Percentiles rank a stretch among this genome's conserved stretches.
These are phyloP conservation scores for Podospora pseudocomata DNA, from an alignment of 495 filamentous ascomycete species.

Conservation along the genomic window DNA sequence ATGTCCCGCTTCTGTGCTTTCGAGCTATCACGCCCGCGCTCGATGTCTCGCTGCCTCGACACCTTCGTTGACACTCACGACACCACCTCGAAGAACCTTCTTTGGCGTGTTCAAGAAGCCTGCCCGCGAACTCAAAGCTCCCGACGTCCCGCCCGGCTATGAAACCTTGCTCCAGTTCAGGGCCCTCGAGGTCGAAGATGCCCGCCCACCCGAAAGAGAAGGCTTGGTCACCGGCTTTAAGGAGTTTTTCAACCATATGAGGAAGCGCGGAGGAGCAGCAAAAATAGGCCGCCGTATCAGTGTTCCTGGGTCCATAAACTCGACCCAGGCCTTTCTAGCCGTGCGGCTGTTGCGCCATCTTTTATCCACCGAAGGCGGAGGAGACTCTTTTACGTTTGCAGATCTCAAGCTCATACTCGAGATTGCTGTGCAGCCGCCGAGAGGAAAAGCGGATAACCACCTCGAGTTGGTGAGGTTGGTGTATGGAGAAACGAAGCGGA, in stretches of 20 bases:
- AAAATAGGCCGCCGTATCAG: background rate
- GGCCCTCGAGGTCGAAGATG: constrained; percentile 41
- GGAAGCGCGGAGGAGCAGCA: constrained; percentile 32
- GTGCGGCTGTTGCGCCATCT: constrained; percentile 59
- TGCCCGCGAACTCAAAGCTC: constrained; percentile 48
- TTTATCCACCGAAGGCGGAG: constrained; percentile 38
- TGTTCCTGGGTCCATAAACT: constrained; percentile 45
- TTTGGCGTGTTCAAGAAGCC: constrained; percentile 57
- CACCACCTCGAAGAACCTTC: constrained; percentile 47
- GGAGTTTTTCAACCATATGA: constrained; percentile 59
- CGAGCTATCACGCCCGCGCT: background rate
- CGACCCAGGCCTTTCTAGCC: constrained; percentile 60
- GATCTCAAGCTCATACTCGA: constrained; percentile 43
- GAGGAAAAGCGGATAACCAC: constrained; percentile 41
- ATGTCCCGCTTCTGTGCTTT: constrained; percentile 13
- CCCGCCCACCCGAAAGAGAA: constrained; percentile 54
- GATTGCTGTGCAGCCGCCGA: constrained; percentile 34
- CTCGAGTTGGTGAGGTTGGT: constrained; percentile 54
- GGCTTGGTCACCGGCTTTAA: constrained; percentile 62
- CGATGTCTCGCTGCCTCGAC: constrained; percentile 12
- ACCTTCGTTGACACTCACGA: constrained; percentile 25
- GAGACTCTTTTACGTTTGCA: constrained; percentile 23
- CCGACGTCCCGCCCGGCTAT: constrained; percentile 59
- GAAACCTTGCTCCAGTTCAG: constrained; percentile 51
- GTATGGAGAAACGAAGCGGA: constrained; percentile 49